Conservation (phyloP, 2,329 filamentous ascomycete species). For the Sclerotinia spermophila region DNA sequence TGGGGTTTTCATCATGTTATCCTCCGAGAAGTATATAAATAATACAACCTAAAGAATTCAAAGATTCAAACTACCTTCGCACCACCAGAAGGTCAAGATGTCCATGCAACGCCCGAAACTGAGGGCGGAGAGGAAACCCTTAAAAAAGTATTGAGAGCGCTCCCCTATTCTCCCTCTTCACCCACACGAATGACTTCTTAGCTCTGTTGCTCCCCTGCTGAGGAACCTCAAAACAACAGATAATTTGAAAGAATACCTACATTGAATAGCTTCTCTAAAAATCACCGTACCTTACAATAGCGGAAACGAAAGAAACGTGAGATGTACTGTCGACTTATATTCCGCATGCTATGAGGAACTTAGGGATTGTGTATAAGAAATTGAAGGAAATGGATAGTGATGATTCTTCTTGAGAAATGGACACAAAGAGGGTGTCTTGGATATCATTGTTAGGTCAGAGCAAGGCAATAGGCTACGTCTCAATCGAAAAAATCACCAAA, state of each 20-base stretch:
- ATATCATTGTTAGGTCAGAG: no score
- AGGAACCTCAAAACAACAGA: conserved; percentile 41
- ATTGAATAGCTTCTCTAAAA: conserved; percentile 57
- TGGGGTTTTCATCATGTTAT: neutral
- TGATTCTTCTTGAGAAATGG: conserved; percentile 25
- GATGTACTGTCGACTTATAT: conserved; percentile 62
- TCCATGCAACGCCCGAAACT: conserved; percentile 38
- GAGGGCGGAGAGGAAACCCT: neutral
- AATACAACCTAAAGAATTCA: neutral
- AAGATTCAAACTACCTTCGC: conserved; percentile 85
- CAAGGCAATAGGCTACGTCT: no score
- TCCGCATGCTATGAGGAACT: conserved; percentile 57
- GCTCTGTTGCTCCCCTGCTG: conserved; percentile 66
- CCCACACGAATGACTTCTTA: conserved; percentile 62
- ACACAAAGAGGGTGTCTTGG: no score
- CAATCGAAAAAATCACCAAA: neutral
- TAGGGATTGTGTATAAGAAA: conserved; percentile 72
- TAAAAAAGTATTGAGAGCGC: conserved; percentile 20
- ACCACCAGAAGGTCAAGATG: conserved; percentile 57
- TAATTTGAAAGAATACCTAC: conserved; percentile 41
- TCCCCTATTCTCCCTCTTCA: conserved; percentile 59
- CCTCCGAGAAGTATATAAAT: neutral
- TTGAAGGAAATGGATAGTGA: conserved; percentile 51
- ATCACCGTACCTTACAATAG: conserved; percentile 49
- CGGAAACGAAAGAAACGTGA: conserved; percentile 63